Evolutionary conservation across 2,329 filamentous ascomycete species (phyloP), one percentile per base, ranked within the genome.

Genomic region (Beauveria asiatica): DNA sequence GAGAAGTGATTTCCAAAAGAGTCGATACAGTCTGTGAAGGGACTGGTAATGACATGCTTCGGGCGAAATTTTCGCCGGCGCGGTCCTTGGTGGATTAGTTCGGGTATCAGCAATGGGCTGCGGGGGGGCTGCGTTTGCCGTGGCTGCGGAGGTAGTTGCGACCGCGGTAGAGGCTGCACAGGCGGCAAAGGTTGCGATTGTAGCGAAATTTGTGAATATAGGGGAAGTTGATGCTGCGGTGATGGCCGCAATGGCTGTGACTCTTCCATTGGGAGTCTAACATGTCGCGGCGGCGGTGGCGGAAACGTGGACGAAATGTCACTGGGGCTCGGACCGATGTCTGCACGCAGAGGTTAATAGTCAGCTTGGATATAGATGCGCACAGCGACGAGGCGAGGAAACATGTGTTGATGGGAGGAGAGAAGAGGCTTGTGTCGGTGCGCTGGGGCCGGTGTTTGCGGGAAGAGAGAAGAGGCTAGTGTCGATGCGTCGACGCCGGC

Each of bases 1-100:
- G 53, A 30, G 5, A 52, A 33, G 1, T 62, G 63, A 21, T 64
- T 59, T 21, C 68, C 66, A 51, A 74, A 68, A 3, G 65, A 67
- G 13, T 69, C 70, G 30, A 70, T 51, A 21, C 64, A 67, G 27
- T 72, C 70, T 33, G 64, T 66, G 59, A 75, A 75, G 2, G 73
- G 73, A 56, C 70, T 75, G 30, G 64, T 51, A 21, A 70, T 61
- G 30, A 23, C 49, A 1, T 49, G 16, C 19, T 54, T 64, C 8
- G 59, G 49, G 5, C 53, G 59, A 48, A 56, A 23, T 39, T 54
- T 63, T 39, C 57, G 59, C 41, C 60, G 62, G 10, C 56, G 61
- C 30, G 61, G 53, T 16, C 61, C 57, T 51, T 65, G 61, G 3
- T 21, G 41, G n/a, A 17, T 10, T 2, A 51, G 17, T 16, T 57